Base-by-base conservation (phyloP, 192 early-diverging fungal species). In the Backusella australiensis region DNA sequence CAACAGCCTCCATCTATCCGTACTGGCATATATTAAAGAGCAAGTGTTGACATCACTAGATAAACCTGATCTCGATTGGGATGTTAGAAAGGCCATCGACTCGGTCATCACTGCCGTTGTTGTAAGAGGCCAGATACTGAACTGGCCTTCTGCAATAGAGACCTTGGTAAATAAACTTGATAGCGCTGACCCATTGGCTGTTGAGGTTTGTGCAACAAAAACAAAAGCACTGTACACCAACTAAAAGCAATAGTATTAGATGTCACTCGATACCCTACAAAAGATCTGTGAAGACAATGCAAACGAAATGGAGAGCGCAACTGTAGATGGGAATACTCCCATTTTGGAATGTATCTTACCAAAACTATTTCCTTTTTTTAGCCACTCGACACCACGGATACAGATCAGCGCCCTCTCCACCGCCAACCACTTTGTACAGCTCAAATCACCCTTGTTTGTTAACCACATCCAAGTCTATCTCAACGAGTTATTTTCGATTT, bases 211-310 rank as follows among this genome's bases (percentile, higher is more conserved):
- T 72, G 41, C 42, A 41, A 35, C 73, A 97, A 38, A 74, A 26
- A 26, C 35, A n/a, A 63, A 38, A 36, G 66, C n/a, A 12, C 32
- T 32, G 32, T 32, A 32, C 32, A 32, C 32, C 32, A 2, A 59
- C 35, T 92, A 73, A 26, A 39, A 11, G 41, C 12, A 21, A 5
- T 75, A 0, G 56, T 35, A 67, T 52, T 76, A 94, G 93, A 93
- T 93, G 56, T 87, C 94, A 6, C 94, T 96, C 80, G 89, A 91
- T 75, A 93, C 94, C 6, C 77, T 99, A 76, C 85, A 89, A 83
- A 98, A 96, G 85, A 94, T 99, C 75, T 99, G 98, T 83, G 97
- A 99, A 80, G 98, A 99, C 77, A 93, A 91, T 67, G 86, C 92
- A 56, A 86, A 82, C 4, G 91, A 94, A 41, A 87, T 99, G 39